These are phyloP conservation scores for Solanum chiquidenum DNA, from an alignment of 257 asterid species.

Conservation along the genomic window DNA sequence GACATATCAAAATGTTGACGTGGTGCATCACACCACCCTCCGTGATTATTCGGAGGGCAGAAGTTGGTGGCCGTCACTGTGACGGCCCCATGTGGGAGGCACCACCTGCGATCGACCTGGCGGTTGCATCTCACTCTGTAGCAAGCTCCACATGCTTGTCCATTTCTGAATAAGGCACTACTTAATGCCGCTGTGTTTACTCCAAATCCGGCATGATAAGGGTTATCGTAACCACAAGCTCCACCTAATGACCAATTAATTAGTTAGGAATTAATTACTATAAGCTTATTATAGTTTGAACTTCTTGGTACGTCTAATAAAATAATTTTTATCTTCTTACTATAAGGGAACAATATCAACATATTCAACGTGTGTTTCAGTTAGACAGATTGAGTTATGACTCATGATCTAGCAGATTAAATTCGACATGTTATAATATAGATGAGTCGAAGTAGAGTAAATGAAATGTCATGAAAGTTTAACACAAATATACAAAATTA, in stretches of 20 bases:
- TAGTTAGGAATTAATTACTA: neutral
- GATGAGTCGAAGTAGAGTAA: neutral
- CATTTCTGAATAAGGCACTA: conserved; percentile 41
- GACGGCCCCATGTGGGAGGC: conserved; percentile 34
- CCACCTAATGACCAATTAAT: conserved; percentile 30
- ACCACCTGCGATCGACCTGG: conserved; percentile 37
- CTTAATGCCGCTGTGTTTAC: conserved; percentile 53
- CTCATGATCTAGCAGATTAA: neutral
- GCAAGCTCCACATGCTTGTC: conserved; percentile 64
- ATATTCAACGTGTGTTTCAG: neutral
- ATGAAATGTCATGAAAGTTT: neutral
- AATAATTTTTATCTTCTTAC: too few relatives aligned
- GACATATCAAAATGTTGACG: conserved; percentile 74
- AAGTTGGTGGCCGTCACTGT: conserved; percentile 61
- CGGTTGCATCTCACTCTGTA: conserved; percentile 40
- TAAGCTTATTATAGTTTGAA: neutral
- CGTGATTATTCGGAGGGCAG: conserved; percentile 59
- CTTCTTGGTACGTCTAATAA: neutral
- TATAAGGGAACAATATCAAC: too few relatives aligned
- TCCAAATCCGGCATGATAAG: conserved; percentile 51
- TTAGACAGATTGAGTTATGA: neutral
- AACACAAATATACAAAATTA: neutral
- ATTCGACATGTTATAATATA: neutral
- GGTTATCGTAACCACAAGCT: conserved; percentile 58
- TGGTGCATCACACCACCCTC: conserved; percentile 78